phyloP scores from a whole-genome alignment of 1,284 basidiomycete species.

The Irpex rosettiformis region DNA sequence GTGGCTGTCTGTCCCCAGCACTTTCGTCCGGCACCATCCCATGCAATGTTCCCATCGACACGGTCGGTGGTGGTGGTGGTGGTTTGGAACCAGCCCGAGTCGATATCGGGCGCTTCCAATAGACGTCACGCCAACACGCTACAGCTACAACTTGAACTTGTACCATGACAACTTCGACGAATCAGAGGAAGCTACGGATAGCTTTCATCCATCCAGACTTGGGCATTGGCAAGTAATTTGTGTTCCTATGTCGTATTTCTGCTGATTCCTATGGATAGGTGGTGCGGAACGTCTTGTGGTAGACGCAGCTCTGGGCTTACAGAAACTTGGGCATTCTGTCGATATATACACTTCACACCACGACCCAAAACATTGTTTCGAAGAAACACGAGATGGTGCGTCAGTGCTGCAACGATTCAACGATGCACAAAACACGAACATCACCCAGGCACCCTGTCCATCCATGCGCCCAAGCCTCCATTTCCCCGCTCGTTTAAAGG shows the following conservation, averaged over 20 bases:
- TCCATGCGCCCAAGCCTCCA: constrained; percentile 75
- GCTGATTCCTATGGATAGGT: constrained; percentile 44
- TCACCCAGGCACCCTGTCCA: constrained; percentile 73
- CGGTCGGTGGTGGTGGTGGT: too few relatives aligned
- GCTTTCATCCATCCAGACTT: constrained; percentile 95
- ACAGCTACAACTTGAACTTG: not conserved
- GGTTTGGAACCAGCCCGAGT: not conserved
- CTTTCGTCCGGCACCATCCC: too few relatives aligned
- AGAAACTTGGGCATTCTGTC: constrained; percentile 84
- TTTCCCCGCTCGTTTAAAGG: constrained; percentile 78
- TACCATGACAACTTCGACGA: not conserved
- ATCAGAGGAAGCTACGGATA: constrained; percentile 35
- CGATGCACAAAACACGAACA: not conserved
- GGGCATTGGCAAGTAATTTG: constrained; percentile 72
- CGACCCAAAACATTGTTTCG: constrained; percentile 81
- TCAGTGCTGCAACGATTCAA: not conserved
- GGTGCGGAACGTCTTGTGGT: constrained; percentile 95
- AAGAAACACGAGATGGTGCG: constrained; percentile 85
- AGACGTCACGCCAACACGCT: not conserved
- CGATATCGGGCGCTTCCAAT: not conserved
- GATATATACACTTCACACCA: constrained; percentile 94
- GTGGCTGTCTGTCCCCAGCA: too few relatives aligned
- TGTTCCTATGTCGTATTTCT: not conserved
- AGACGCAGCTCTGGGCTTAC: constrained; percentile 90
- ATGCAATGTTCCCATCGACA: too few relatives aligned